Percentiles rank a stretch among this genome's conserved stretches.
phyloP scores from a whole-genome alignment of 257 asterid species.

The Rauvolfia tetraphylla region DNA sequence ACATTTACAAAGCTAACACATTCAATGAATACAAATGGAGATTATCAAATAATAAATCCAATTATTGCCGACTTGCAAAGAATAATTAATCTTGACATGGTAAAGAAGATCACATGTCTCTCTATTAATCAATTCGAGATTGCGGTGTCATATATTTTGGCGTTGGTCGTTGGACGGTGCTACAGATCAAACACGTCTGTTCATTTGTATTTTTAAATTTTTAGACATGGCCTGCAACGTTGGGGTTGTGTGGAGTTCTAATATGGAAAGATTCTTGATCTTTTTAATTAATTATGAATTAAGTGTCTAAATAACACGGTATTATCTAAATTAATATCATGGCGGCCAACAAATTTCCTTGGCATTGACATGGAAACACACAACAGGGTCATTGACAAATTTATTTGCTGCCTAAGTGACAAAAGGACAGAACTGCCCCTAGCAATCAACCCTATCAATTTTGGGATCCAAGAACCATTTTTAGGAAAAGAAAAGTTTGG shows the following conservation, averaged over 20 bases:
- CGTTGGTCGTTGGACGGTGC: neutral
- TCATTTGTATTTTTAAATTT: neutral
- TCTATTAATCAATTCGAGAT: neutral
- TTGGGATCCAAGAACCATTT: no score
- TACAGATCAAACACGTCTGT: slow-evolving; percentile 5
- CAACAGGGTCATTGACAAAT: no score
- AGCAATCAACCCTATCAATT: no score
- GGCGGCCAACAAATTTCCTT: no score
- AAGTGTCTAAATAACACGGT: no score
- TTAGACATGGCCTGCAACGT: neutral
- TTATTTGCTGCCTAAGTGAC: no score
- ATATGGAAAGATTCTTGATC: neutral
- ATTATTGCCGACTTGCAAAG: neutral
- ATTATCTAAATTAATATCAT: no score
- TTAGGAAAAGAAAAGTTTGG: no score
- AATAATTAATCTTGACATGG: neutral
- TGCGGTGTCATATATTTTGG: no score
- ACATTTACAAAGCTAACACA: neutral
- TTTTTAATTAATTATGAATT: no score
- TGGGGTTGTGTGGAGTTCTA: neutral
- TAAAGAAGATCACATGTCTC: slow-evolving; percentile 5
- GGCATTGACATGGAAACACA: no score
- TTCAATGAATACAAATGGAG: slow-evolving; percentile 10
- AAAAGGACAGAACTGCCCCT: no score
- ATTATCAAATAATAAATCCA: neutral